Percentiles rank a stretch among this genome's conserved stretches.
phyloP scores from a whole-genome alignment of 495 filamentous ascomycete genomes.

The Gamarada debralockiae region DNA sequence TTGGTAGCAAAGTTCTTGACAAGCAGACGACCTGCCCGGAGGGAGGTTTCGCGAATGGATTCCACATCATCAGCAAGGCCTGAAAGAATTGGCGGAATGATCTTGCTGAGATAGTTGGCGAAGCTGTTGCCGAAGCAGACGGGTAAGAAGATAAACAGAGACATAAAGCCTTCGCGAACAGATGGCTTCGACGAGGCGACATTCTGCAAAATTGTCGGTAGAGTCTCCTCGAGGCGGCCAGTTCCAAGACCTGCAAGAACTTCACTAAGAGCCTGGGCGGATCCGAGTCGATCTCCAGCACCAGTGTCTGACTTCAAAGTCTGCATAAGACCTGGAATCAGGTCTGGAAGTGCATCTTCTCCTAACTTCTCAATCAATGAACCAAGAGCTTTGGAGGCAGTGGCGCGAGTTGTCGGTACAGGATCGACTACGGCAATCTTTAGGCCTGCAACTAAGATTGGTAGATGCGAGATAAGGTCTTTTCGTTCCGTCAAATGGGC shows the following conservation, averaged over 20 bases:
- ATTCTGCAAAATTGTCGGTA: slow-evolving; percentile 96
- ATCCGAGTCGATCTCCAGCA: slow-evolving; percentile 91
- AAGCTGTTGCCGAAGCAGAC: slow-evolving; percentile 99
- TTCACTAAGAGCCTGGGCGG: slow-evolving; percentile 94
- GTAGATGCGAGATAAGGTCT: slow-evolving; percentile 86
- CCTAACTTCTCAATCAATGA: slow-evolving; percentile 96
- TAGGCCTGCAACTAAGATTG: slow-evolving; percentile 86
- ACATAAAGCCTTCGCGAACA: slow-evolving; percentile 98
- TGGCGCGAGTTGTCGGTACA: slow-evolving; percentile 94
- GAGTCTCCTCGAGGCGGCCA: slow-evolving; percentile 84
- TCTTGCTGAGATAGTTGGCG: slow-evolving; percentile 88
- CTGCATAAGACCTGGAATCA: slow-evolving; percentile 95
- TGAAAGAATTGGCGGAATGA: slow-evolving; percentile 92
- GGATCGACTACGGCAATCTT: slow-evolving; percentile 89
- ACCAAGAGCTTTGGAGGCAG: slow-evolving; percentile 91
- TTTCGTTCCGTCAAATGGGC: slow-evolving; percentile 96
- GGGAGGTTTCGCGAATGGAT: slow-evolving; percentile 87
- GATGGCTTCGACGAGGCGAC: slow-evolving; percentile 85
- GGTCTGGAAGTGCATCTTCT: slow-evolving; percentile 93
- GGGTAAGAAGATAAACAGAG: slow-evolving; percentile 96
- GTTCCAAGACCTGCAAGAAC: slow-evolving; percentile 94
- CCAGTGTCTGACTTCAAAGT: slow-evolving; percentile 96
- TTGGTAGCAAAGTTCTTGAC: slow-evolving; percentile 97
- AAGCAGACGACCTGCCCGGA: slow-evolving; percentile 86
- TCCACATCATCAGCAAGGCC: slow-evolving; percentile 95